phyloP scores from a whole-genome alignment of 2,329 filamentous ascomycete species.

The Blastomyces percursus region DNA sequence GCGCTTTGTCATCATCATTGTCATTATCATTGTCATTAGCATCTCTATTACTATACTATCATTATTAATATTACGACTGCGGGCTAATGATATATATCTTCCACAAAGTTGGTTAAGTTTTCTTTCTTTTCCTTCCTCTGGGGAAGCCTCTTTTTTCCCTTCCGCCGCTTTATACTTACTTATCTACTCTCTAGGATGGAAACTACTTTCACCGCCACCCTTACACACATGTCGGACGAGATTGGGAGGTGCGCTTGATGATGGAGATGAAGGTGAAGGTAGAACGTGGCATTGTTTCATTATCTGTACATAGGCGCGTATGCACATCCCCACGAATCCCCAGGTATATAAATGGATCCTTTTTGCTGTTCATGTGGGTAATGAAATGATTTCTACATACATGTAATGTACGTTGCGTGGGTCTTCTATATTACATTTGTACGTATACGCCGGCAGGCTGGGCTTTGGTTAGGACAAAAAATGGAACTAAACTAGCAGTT shows the following conservation, averaged over 20 bases:
- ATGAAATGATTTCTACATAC: too few species aligned
- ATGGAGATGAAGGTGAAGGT: neutral
- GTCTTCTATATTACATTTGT: too few species aligned
- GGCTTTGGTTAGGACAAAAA: too few species aligned
- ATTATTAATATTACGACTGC: neutral
- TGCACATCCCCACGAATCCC: too few species aligned
- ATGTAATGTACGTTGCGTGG: too few species aligned
- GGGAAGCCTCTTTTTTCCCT: too few species aligned
- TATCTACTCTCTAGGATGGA: neutral
- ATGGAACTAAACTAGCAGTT: too few species aligned
- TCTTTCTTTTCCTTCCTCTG: neutral
- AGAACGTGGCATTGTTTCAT: neutral
- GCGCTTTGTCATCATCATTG: neutral
- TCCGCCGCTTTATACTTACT: too few species aligned
- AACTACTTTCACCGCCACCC: neutral
- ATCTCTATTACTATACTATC: neutral
- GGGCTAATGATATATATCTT: neutral
- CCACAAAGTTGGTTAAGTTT: neutral
- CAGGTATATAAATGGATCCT: neutral
- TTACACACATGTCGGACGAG: neutral
- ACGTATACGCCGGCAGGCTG: too few species aligned
- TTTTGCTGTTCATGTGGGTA: neutral
- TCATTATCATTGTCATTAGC: neutral
- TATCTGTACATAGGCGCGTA: neutral
- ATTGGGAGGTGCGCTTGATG: neutral